Conservation (phyloP, 2,329 filamentous ascomycete genomes). For the Blastomyces parvus region DNA sequence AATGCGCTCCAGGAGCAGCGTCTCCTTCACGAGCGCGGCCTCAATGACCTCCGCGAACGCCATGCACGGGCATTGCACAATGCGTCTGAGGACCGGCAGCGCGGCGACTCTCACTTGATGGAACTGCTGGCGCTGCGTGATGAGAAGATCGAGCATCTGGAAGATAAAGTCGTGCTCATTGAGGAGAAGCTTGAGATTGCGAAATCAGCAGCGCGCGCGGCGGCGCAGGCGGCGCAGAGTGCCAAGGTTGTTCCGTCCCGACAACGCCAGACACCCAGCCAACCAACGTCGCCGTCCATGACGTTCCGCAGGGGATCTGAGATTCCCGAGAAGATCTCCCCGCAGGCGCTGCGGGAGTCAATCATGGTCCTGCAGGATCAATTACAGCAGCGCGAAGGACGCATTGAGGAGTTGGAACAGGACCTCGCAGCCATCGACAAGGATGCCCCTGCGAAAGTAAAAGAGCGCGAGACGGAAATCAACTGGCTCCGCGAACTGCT, state of each 20-base stretch:
- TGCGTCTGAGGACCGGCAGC: slow-evolving; percentile 69
- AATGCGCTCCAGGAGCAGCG: slow-evolving; percentile 48
- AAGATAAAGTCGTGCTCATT: slow-evolving; percentile 73
- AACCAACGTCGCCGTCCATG: slow-evolving; percentile 40
- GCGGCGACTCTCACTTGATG: slow-evolving; percentile 66
- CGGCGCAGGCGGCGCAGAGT: slow-evolving; percentile 61
- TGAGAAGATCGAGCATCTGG: slow-evolving; percentile 73
- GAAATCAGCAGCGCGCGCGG: slow-evolving; percentile 75
- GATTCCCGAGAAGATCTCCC: slow-evolving; percentile 77
- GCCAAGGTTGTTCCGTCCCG: slow-evolving; percentile 24
- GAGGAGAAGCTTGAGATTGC: slow-evolving; percentile 88
- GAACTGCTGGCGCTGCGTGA: slow-evolving; percentile 74
- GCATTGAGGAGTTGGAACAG: slow-evolving; percentile 77
- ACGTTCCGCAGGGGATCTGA: slow-evolving; percentile 38
- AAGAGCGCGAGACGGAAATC: slow-evolving; percentile 89
- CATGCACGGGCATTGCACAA: slow-evolving; percentile 66
- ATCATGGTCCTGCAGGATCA: slow-evolving; percentile 96
- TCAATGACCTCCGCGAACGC: slow-evolving; percentile 66
- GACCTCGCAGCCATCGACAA: slow-evolving; percentile 59
- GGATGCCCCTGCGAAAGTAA: slow-evolving; percentile 70
- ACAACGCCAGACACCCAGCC: slow-evolving; percentile 29
- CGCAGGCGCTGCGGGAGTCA: slow-evolving; percentile 87
- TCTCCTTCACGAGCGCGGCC: slow-evolving; percentile 59
- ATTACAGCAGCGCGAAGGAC: slow-evolving; percentile 82
- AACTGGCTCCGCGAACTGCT: slow-evolving; percentile 90